A percentile compares a stretch with the other conserved stretches of the same genome.
Evolutionary conservation across 192 early-diverging fungal genomes (phyloP).

Genomic region (Podila minutissima): DNA sequence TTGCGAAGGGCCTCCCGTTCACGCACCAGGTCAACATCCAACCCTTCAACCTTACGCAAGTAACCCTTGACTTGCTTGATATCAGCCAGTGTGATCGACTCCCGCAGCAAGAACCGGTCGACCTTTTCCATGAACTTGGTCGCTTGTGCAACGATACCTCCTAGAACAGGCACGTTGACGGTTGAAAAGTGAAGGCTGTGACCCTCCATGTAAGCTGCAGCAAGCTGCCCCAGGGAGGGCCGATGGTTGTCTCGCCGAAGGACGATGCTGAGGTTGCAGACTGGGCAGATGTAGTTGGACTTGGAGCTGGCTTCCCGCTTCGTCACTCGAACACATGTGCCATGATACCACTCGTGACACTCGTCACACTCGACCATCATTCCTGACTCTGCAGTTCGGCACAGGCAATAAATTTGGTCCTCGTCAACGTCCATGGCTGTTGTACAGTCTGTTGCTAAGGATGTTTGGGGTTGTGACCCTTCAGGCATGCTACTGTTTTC

Average conservation of each 20-base stretch:
- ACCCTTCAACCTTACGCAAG: constrained; percentile 53
- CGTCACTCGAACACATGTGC: constrained; percentile 62
- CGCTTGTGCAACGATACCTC: constrained; percentile 8
- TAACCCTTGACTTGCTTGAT: constrained; percentile 40
- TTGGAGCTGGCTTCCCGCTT: constrained; percentile 50
- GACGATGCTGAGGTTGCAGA: constrained; percentile 55
- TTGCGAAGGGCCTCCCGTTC: constrained; percentile 52
- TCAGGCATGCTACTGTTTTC: no score
- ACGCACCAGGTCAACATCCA: constrained; percentile 49
- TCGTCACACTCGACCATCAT: constrained; percentile 76
- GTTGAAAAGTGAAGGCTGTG: constrained; percentile 55
- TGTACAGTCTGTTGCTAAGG: not conserved
- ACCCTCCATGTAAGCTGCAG: constrained; percentile 45
- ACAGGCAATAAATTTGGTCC: constrained; percentile 66
- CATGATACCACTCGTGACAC: constrained; percentile 77
- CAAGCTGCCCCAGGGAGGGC: constrained; percentile 45
- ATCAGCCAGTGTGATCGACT: constrained; percentile 27
- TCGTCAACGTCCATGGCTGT: constrained; percentile 13
- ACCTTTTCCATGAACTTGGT: constrained; percentile 18
- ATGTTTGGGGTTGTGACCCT: no score
- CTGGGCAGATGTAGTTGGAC: constrained; percentile 64
- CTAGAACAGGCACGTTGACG: constrained; percentile 28
- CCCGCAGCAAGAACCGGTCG: constrained; percentile 17
- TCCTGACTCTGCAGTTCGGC: constrained; percentile 65
- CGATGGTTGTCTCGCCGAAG: constrained; percentile 50